Conservation (phyloP, 257 asterid genomes). For the Nicotiana obtusifolia region DNA sequence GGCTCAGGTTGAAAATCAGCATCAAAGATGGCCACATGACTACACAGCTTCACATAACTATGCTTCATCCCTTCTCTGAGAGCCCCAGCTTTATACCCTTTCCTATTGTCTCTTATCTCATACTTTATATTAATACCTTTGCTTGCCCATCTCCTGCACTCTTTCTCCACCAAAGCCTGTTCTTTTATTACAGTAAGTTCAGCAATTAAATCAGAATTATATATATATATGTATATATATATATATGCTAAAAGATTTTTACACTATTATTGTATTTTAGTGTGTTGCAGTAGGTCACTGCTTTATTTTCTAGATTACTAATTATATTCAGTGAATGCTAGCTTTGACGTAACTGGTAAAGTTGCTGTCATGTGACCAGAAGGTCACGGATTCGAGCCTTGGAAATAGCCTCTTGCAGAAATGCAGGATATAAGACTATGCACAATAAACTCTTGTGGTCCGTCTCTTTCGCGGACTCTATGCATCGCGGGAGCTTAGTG, state of each 20-base stretch:
- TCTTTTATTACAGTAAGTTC: not conserved
- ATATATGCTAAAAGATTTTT: not conserved
- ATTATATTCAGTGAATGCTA: too few species aligned
- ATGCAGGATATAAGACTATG: rapidly evolving
- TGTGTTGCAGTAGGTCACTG: not conserved
- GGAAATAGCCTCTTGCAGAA: too few species aligned
- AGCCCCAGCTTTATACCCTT: constrained; percentile 14
- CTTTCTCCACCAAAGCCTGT: constrained; percentile 6
- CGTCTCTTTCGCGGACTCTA: rapidly evolving
- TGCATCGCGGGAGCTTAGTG: too few species aligned
- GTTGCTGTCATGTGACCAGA: too few species aligned
- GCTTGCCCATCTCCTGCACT: constrained; percentile 14
- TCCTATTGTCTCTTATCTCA: constrained; percentile 5
- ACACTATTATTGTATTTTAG: not conserved
- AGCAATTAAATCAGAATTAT: not conserved
- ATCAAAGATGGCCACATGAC: constrained; percentile 13
- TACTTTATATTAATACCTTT: constrained; percentile 11
- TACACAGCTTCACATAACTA: constrained; percentile 9
- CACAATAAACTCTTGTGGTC: too few species aligned
- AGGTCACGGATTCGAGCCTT: too few species aligned
- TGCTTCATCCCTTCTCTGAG: constrained; percentile 27
- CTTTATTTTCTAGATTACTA: not conserved
- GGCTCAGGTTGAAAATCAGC: constrained; percentile 15
- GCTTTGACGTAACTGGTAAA: too few species aligned
- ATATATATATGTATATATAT: not conserved